phyloP scores from a whole-genome alignment of 257 asterid species.

The Solanum gracilifrons region DNA sequence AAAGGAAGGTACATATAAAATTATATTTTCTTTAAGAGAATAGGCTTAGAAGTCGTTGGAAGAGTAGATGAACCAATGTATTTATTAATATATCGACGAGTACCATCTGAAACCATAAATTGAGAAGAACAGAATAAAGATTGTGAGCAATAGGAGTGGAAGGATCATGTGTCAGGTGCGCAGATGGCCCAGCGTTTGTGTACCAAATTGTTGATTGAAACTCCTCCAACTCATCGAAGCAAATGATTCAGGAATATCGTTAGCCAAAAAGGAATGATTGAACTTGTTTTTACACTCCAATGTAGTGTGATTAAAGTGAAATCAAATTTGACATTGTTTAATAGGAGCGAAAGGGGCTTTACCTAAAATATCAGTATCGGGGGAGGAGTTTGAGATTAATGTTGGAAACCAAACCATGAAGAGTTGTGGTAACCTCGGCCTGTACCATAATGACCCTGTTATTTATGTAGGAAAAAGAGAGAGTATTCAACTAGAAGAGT shows the following conservation, averaged over 20 bases:
- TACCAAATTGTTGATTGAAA: neutral
- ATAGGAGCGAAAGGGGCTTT: neutral
- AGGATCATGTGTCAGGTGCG: neutral
- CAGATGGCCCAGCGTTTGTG: neutral
- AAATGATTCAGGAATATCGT: neutral
- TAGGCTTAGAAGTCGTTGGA: neutral
- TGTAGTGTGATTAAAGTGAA: neutral
- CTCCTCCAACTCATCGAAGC: neutral
- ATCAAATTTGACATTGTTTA: too few species aligned
- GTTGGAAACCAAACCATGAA: neutral
- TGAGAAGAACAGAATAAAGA: neutral
- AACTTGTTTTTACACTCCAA: neutral
- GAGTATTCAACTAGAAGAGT: neutral
- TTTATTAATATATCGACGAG: neutral
- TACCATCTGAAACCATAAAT: neutral
- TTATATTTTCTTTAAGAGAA: neutral
- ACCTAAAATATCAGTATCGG: too few species aligned
- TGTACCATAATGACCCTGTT: too few species aligned
- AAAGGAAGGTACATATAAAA: neutral
- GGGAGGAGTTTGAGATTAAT: neutral
- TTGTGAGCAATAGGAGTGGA: neutral
- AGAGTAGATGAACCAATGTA: neutral
- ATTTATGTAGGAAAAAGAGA: too few species aligned
- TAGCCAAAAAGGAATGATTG: neutral
- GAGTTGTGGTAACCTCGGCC: neutral